A percentile compares a stretch with the other conserved stretches of the same genome.
These are phyloP conservation scores for Phytophthora aleatoria DNA, from an alignment of 352 stramenopile species.

Conservation along the genomic window DNA sequence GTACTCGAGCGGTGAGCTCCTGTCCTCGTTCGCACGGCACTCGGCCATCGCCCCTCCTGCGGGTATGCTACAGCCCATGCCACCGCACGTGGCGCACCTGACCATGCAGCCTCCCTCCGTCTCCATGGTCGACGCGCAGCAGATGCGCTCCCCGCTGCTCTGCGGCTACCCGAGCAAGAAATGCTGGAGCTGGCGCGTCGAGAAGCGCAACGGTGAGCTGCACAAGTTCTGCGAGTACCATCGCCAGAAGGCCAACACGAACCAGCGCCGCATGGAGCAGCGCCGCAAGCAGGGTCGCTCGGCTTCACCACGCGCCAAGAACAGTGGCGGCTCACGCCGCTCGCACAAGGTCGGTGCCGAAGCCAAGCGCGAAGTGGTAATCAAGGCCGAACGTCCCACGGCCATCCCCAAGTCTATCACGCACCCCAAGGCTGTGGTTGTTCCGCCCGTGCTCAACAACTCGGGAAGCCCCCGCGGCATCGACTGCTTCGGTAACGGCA, in stretches of 20 bases:
- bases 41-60: neutral
- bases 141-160: constrained; percentile 61
- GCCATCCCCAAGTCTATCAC: constrained; percentile 22
- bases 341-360: constrained; percentile 30
- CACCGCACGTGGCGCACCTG: constrained; percentile 22
- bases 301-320: constrained; percentile 32
- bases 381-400: constrained; percentile 32
- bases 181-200: constrained; percentile 78
- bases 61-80: constrained; percentile 29
- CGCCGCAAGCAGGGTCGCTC: constrained; percentile 65
- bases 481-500: constrained; percentile 45
- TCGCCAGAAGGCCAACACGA: constrained; percentile 84
- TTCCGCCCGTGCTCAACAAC: constrained; percentile 31
- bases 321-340: constrained; percentile 23
- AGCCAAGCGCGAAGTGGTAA: constrained; percentile 23
- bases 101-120: constrained; percentile 8
- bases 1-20: constrained; percentile 36
- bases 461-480: constrained; percentile 57
- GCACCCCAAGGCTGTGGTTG: constrained; percentile 27
- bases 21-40: constrained; percentile 37
- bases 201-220: constrained; percentile 84
- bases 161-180: constrained; percentile 86
- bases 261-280: constrained; percentile 86
- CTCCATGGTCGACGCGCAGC: constrained; percentile 18
- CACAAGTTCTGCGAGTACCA: constrained; percentile 90